Base-by-base conservation (phyloP, 2,329 filamentous ascomycete genomes). In the Ophiostoma piceae region DNA sequence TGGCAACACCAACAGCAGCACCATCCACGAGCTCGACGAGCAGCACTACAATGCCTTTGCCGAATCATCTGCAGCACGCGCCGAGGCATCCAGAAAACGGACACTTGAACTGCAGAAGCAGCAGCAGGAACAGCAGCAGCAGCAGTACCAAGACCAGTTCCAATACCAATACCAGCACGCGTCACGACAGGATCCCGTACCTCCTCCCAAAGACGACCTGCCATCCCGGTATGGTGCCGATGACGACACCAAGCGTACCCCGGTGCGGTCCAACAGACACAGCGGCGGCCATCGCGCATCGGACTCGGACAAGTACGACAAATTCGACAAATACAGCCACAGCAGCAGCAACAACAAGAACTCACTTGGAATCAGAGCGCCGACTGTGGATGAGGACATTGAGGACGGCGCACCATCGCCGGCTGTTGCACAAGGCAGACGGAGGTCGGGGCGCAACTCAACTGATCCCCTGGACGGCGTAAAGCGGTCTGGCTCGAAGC, bases 401-500 rank as follows among this genome's bases (percentile, higher is more conserved):
- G 86, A 90, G 29, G 88, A 91, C 22, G 88, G 87, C 16, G 90
- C 90, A 0, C 90, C 90, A 1, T 90, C 87, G 22, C 90, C 90
- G 0, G 84, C 88, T 0, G 84, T 92, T 8, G 84, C 88, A 19
- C 90, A 90, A 72, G 84, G 87, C 14, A 77, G 82, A 66, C 82
- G 82, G 67, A 79, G 79, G 51, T 84, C 85, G 0, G 82, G 82
- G 8, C 82, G 81, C n/a, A 77, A 78, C 4, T 84, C 82, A 1
- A 83, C 85, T 0, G 84, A 84, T 19, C 78, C 81, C 0, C 73
- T 76, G 1, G 84, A 86, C 7, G 76, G 76, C 2, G 72, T 83
- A 22, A 88, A 87, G 77, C 83, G 85, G 71, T 87, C 82, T 74
- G 84, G 83, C 73, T 88, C 87, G 2, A 81, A 83, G 57, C 75